Conservation (phyloP, 2,329 filamentous ascomycete genomes). For the Graphilbum ipis-grandicollis region DNA sequence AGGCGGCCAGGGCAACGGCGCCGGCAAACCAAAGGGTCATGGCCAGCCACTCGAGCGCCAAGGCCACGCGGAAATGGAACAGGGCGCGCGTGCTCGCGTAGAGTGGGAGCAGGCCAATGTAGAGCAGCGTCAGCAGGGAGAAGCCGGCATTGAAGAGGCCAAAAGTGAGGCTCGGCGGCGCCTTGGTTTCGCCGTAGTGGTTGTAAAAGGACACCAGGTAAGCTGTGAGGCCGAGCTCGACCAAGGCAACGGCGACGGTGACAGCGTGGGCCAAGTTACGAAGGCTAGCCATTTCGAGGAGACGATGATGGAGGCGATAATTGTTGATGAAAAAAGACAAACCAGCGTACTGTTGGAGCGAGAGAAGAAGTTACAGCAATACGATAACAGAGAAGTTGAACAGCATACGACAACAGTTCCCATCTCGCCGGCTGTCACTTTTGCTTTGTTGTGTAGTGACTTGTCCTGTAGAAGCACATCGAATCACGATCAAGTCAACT, state of each 20-base stretch:
- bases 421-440: too few relatives aligned
- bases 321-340: not conserved
- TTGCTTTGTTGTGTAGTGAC: too few relatives aligned
- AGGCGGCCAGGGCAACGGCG: slow-evolving; percentile 58
- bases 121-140: slow-evolving; percentile 54
- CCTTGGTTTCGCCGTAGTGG: slow-evolving; percentile 8
- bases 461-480: too few relatives aligned
- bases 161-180: slow-evolving; percentile 50
- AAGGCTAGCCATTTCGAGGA: slow-evolving; percentile 18
- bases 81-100: slow-evolving; percentile 40
- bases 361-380: too few relatives aligned
- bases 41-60: slow-evolving; percentile 53
- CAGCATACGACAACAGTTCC: too few relatives aligned
- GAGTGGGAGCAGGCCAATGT: slow-evolving; percentile 50
- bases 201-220: slow-evolving; percentile 40
- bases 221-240: slow-evolving; percentile 57
- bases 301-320: not conserved
- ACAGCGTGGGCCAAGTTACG: slow-evolving; percentile 47
- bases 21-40: slow-evolving; percentile 85
- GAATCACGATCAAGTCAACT: too few relatives aligned
- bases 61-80: slow-evolving; percentile 47
- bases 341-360: too few relatives aligned
- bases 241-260: slow-evolving; percentile 51
- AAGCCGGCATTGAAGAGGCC: slow-evolving; percentile 65
- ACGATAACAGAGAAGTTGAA: too few relatives aligned